Evolutionary conservation across 2,329 filamentous ascomycete species (phyloP).

Genomic region (Daldinia eschscholtzii): DNA sequence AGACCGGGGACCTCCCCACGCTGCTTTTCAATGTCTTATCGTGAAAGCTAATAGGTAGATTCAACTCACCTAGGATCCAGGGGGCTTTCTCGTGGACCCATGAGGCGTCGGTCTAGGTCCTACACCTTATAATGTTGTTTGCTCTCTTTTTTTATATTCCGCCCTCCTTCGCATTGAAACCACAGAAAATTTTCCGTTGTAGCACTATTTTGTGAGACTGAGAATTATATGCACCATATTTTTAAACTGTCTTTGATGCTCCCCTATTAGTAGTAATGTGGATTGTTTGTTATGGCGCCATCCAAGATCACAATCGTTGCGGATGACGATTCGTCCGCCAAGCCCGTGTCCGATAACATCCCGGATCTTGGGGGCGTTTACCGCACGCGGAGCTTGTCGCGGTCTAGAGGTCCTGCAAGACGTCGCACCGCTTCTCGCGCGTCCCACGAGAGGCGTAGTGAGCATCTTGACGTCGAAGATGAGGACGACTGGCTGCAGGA

Average conservation of each 20-base stretch:
- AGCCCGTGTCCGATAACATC: constrained; percentile 26
- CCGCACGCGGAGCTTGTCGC: constrained; percentile 51
- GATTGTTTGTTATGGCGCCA: constrained; percentile 42
- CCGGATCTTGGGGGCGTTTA: constrained; percentile 52
- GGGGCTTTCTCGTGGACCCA: constrained; percentile 9
- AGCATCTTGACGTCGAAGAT: constrained; percentile 51
- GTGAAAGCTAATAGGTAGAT: constrained; percentile 11
- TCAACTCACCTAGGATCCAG: constrained; percentile 26
- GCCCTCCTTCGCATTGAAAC: constrained; percentile 11
- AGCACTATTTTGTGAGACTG: constrained; percentile 1
- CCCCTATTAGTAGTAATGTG: constrained; percentile 19
- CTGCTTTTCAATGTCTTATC: constrained; percentile 20
- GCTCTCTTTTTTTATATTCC: constrained; percentile 16
- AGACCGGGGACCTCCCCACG: constrained; percentile 20
- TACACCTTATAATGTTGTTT: constrained; percentile 7
- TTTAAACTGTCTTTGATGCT: constrained; percentile 14
- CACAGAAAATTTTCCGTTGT: constrained; percentile 7
- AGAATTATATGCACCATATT: constrained; percentile 17
- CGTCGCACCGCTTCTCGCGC: constrained; percentile 46
- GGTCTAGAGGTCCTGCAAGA: constrained; percentile 41
- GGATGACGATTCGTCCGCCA: constrained; percentile 47
- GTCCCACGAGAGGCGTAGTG: constrained; percentile 43
- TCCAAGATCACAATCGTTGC: constrained; percentile 49
- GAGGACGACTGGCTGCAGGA: constrained; percentile 53
- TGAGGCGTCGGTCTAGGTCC: constrained; percentile 21